These are phyloP conservation scores for Venturia oleaginea DNA, from an alignment of 2,329 filamentous ascomycete species.

Conservation along the genomic window DNA sequence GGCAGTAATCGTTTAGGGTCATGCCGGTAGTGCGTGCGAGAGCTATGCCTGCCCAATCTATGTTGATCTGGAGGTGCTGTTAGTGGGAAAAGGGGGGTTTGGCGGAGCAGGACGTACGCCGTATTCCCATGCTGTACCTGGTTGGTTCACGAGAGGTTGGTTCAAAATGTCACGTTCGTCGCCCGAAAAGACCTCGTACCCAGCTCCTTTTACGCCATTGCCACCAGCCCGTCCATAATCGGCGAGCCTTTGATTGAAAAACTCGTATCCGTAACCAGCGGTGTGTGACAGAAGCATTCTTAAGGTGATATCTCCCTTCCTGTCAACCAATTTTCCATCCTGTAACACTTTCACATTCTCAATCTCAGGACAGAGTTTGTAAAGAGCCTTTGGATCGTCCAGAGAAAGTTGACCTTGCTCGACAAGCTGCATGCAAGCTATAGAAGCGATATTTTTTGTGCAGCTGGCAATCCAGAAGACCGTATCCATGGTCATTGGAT, in stretches of 20 bases:
- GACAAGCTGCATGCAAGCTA: constrained; percentile 27
- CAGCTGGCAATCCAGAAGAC: constrained; percentile 51
- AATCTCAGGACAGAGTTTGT: constrained; percentile 28
- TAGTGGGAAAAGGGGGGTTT: constrained; percentile 15
- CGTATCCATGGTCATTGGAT: constrained; percentile 51
- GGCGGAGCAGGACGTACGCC: neutral
- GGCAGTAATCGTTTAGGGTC: constrained; percentile 37
- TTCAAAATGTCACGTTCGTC: constrained; percentile 3
- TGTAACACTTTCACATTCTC: constrained; percentile 31
- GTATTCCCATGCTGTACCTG: constrained; percentile 13
- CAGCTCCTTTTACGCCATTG: constrained; percentile 4
- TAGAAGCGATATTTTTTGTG: constrained; percentile 30
- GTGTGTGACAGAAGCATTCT: constrained; percentile 44
- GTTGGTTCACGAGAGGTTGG: constrained; percentile 12
- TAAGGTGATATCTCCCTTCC: constrained; percentile 38
- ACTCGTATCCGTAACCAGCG: constrained; percentile 44
- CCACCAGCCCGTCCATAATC: constrained; percentile 26
- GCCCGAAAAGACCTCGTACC: constrained; percentile 11
- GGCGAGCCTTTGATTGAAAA: constrained; percentile 42
- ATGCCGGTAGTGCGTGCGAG: constrained; percentile 37
- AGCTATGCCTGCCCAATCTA: constrained; percentile 42
- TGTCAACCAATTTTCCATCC: constrained; percentile 23
- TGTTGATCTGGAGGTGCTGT: constrained; percentile 32
- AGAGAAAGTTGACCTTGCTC: constrained; percentile 29
- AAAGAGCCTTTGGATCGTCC: constrained; percentile 26